A percentile compares a stretch with the other conserved stretches of the same genome.
Conservation (phyloP, 2,329 filamentous ascomycete species). For the Rasamsonia emersonii region DNA sequence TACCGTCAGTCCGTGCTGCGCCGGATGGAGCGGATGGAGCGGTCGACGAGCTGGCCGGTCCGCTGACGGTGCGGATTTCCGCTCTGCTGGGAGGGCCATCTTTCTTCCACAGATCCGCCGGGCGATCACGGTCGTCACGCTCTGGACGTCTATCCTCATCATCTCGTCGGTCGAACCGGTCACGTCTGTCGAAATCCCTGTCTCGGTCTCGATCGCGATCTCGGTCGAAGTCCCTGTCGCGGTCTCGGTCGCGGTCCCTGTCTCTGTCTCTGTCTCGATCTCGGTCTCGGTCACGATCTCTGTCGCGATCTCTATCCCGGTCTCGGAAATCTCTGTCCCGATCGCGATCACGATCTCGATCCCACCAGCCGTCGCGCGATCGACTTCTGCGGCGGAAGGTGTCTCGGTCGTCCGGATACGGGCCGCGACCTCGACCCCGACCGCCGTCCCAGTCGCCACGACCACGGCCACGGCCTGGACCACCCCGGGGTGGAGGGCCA, state of each 20-base stretch:
- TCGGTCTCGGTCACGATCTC: conserved; percentile 27
- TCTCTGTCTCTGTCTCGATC: conserved; percentile 28
- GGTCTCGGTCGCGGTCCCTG: conserved; percentile 23
- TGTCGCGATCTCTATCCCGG: conserved; percentile 24
- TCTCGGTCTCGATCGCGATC: conserved; percentile 26
- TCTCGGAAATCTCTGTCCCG: conserved; percentile 25
- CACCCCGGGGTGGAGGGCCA: conserved; percentile 26
- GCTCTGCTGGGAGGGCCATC: conserved; percentile 28
- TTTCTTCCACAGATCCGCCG: conserved; percentile 29
- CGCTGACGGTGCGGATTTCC: conserved; percentile 13
- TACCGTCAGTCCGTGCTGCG: conserved; percentile 14
- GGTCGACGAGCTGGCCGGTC: conserved; percentile 7
- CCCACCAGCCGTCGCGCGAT: conserved; percentile 36
- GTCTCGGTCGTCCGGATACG: conserved; percentile 34
- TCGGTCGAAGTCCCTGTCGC: conserved; percentile 22
- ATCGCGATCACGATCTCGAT: conserved; percentile 29
- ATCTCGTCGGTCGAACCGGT: conserved; percentile 23
- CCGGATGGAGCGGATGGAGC: conserved; percentile 7
- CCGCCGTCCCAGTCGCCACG: conserved; percentile 37
- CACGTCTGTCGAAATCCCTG: conserved; percentile 26
- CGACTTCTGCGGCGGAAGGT: conserved; percentile 35
- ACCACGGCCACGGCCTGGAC: conserved; percentile 33
- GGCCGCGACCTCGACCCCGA: conserved; percentile 32
- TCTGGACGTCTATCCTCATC: conserved; percentile 27
- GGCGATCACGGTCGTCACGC: conserved; percentile 24